Base-by-base conservation (phyloP, 495 filamentous ascomycete species). In the Aspergillus avenaceus region DNA sequence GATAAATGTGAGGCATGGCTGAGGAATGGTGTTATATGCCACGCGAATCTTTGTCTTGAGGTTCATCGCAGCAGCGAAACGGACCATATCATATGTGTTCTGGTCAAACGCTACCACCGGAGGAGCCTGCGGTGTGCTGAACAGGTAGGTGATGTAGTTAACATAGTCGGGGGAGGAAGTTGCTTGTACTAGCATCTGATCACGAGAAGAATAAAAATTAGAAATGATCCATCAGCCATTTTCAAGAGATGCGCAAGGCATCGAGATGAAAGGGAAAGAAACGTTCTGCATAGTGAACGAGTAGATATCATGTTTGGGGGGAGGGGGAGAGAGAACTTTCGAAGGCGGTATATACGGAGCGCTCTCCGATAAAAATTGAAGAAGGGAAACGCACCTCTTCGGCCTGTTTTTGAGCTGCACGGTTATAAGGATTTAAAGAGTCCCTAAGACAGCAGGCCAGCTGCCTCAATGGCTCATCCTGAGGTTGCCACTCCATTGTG, bases 71-170 rank as follows among this genome's bases (percentile, higher is more conserved):
- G 91, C 92, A 12, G 91, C 87, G 46, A 86, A 87, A 44, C 95
- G 82, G 45, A 96, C 85, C 26, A 86, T 64, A 61, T 85, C 81
- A 67, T 85, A 93, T 47, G 65, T 86, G 72, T 22, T 73, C 60
- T 36, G 63, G 32, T 55, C 73, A 59, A 86, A 79, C 21, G 74
- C 74, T 41, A 91, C 60, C 1, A 71, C 74, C 9, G 76, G 56
- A 13, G 86, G 82, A 27, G 78, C 70, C 49, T 83, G 76, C 48
- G 81, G 67, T 45, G 83, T 89, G 41, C 85, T 88, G 65, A 95
- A 87, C 16, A 99, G 79, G 63, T 90, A 97, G 42, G 89, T 86
- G 41, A 99, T 81, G 65, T 99, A 99, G 69, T 97, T 97, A 70
- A 92, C 88, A 76, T 97, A 90, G 66, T 97, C 92, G 8, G 92